Base-by-base conservation (phyloP, 176 grass and related monocot genomes). In the Cenchrus purpureus region DNA sequence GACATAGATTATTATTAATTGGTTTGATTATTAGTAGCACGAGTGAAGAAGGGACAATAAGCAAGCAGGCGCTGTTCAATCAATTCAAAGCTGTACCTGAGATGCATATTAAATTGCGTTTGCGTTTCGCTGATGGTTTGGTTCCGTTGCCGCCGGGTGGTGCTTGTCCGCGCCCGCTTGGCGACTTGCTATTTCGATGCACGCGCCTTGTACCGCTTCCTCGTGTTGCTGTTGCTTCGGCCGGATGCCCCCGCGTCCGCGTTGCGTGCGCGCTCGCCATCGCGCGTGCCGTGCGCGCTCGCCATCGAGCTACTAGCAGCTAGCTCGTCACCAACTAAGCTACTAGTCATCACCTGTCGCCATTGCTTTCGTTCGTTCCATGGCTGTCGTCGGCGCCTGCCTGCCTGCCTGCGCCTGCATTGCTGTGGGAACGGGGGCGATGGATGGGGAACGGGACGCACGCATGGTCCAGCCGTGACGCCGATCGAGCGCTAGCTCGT, bases 201-300 rank as follows among this genome's bases (percentile, higher is more conserved):
- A 84, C 80, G 74, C 75, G 75, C 60, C 13, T 87, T 90, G 89
- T 87, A 63, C 29, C n/a, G 74, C 84, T 83, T 87, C 85, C 69
- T 59, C 53, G 81, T 80, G 85, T 87, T 80, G 81, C 83, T 91
- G 81, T 76, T 91, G 76, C 81, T 87, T 84, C 76, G 62, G 17
- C 53, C 61, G 85, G 89, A 83, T 76, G 85, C 85, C 75, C 57
- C 4, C 84, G 22, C 22, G 22, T 25, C 22, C 22, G 22, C 22
- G 79, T 78, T 37, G 62, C 65, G 29, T 69, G 28, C 25, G 53
- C 52, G 1, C 52, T 54, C 52, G 52, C 52, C 52, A 37, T 73
- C 48, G 57, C 67, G 65, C 58, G 52, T 86, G 22, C 22, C 22
- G 22, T 25, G 22, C 22, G 73, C 6, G 14, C 28, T 55, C 14